Evolutionary conservation across 208 protist genomes (phyloP), one percentile per base, ranked within the genome.

Genomic region (Willaertia magna): DNA sequence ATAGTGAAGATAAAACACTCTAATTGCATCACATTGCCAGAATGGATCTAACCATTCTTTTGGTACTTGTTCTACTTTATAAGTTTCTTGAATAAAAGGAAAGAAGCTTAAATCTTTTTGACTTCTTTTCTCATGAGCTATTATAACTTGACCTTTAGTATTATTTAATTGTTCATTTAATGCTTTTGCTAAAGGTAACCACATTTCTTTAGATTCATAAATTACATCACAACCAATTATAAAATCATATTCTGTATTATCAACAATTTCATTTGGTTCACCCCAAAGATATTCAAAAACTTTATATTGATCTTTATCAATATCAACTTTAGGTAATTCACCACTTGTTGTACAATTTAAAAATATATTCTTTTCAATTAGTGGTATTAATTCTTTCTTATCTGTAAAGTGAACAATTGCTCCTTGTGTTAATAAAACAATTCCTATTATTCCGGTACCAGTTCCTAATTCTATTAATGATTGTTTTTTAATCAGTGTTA

Each of bases 121-220:
- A 20, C 26, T 42, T 83, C 78, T 83, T 18, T n/a, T 20, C 42
- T 83, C 78, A 55, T 83, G 43, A 55, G 46, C 44, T 20, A 81
- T 1, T n/a, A 81, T 44, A 4, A 83, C 42, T 18, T 55, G 4
- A 4, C 43, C 1, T 55, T 3, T 12, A n/a, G 1, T 55, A 18
- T 9, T 12, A 76, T 44, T 12, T n/a, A 42, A 40, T n/a, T 47
- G 12, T 42, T 55, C 46, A 39, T 55, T 30, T 11, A 83, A 40
- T 2, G n/a, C 20, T 43, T 83, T 20, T 44, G 78, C 44, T 6
- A 83, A n/a, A 22, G 43, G 46, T 22, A 83, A 40, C 78, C 78
- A 79, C 78, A 83, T 83, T 20, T 83, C 78, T 55, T 83, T 83
- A 14, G 43, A 55, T 39, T 83, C 78, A 83, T 83, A 83, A 40